Conservation (phyloP, 129 eudicot genomes). For the Tanacetum coccineum region DNA sequence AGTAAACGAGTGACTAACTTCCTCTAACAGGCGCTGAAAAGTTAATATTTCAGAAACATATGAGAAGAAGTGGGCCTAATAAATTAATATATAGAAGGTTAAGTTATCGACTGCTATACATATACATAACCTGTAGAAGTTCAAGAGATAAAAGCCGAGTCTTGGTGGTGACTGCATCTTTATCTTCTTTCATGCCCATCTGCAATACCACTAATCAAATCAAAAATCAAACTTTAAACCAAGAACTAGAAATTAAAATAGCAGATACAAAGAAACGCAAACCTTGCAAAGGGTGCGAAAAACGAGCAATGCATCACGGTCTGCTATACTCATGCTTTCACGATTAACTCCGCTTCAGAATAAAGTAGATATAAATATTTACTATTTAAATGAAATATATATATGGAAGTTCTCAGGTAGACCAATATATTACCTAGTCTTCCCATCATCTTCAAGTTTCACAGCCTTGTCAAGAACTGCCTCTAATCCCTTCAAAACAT, state of each 20-base stretch:
- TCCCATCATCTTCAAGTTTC: slow-evolving; percentile 32
- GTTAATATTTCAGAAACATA: neutral
- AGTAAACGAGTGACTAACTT: slow-evolving; percentile 72
- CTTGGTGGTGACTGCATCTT: slow-evolving; percentile 71
- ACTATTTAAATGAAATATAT: neutral
- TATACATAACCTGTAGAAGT: slow-evolving; percentile 72
- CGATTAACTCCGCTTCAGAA: slow-evolving; percentile 59
- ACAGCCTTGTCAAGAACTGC: slow-evolving; percentile 93
- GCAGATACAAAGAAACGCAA: slow-evolving; percentile 24
- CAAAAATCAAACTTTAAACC: slow-evolving; percentile 13
- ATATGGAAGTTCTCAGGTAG: neutral
- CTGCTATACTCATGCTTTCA: slow-evolving; percentile 68
- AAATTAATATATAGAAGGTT: neutral
- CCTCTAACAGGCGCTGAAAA: slow-evolving; percentile 76
- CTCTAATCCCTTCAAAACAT: slow-evolving; percentile 70
- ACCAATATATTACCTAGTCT: slow-evolving; percentile 18
- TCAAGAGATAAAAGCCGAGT: slow-evolving; percentile 84
- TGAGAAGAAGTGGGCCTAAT: slow-evolving; percentile 2
- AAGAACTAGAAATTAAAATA: neutral
- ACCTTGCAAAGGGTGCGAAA: slow-evolving; percentile 97
- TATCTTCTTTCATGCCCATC: slow-evolving; percentile 99
- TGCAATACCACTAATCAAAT: slow-evolving; percentile 27
- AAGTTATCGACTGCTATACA: slow-evolving; percentile 22
- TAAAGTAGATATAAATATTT: slow-evolving; percentile 2
- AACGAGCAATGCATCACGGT: slow-evolving; percentile 80